These are phyloP conservation scores for Aphanocladium album DNA, from an alignment of 2,329 filamentous ascomycete genomes.

Conservation along the genomic window DNA sequence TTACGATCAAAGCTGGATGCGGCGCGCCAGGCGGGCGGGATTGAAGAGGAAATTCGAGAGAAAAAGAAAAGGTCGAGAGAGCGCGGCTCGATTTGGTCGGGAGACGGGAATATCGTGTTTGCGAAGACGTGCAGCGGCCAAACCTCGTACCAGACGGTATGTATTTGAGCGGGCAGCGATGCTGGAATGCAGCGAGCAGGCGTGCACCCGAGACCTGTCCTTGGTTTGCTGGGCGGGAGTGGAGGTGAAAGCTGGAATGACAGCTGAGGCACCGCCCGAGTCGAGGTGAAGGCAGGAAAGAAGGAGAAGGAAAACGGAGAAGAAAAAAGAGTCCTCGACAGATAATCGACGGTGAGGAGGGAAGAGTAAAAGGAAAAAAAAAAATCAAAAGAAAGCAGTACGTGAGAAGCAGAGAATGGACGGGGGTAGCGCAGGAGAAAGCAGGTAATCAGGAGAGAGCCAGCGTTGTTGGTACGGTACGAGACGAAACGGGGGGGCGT, in stretches of 20 bases:
- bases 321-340: background rate
- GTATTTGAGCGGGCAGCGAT: slow-evolving; percentile 1
- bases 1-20: background rate
- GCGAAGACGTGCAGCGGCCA: background rate
- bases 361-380: background rate
- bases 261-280: background rate
- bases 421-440: slow-evolving; percentile 2
- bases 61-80: background rate
- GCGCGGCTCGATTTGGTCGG: slow-evolving; percentile 6
- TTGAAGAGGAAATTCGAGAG: background rate
- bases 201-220: background rate
- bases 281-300: background rate
- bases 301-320: background rate
- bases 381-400: background rate
- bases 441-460: slow-evolving; percentile 10
- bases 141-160: slow-evolving; percentile 12
- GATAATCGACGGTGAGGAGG: background rate
- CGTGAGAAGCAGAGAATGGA: slow-evolving; percentile 5
- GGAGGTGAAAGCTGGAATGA: slow-evolving; percentile 6
- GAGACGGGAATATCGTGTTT: slow-evolving; percentile 1
- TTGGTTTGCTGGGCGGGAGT: background rate
- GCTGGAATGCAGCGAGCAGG: slow-evolving; percentile 8
- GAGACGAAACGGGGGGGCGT: slow-evolving; percentile 1
- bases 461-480: no score
- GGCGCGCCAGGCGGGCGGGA: slow-evolving; percentile 9